Evolutionary conservation across 106 monocot species (phyloP).

Genomic region (Dendrobium chrysotoxum): DNA sequence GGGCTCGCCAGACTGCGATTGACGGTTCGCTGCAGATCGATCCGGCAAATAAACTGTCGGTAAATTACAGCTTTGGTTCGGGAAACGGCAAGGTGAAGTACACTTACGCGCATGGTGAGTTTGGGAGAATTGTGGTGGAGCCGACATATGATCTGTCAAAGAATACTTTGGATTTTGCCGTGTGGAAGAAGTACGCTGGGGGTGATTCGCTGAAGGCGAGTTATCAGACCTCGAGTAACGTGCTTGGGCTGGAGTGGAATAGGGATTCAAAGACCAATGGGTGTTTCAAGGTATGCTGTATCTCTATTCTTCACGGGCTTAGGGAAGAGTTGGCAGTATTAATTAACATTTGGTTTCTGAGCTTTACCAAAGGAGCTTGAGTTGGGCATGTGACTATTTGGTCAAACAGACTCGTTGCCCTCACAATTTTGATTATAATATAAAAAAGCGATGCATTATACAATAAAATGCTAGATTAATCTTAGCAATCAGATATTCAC

Average conservation of each 20-base stretch:
- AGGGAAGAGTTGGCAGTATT: background rate
- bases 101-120: constrained; percentile 58
- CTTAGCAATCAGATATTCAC: too few species aligned
- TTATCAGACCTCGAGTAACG: constrained; percentile 57
- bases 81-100: constrained; percentile 70
- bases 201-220: constrained; percentile 58
- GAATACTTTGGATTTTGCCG: constrained; percentile 67
- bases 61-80: constrained; percentile 44
- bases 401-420: too few species aligned
- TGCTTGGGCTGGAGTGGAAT: constrained; percentile 76
- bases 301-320: background rate
- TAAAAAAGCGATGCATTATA: too few species aligned
- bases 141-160: constrained; percentile 69
- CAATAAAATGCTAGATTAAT: too few species aligned
- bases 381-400: background rate
- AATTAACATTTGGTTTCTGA: background rate
- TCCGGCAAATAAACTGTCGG: constrained; percentile 66
- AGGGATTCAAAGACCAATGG: constrained; percentile 72
- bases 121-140: constrained; percentile 55
- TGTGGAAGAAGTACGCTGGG: constrained; percentile 51
- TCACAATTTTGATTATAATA: too few species aligned
- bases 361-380: background rate
- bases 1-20: constrained; percentile 44
- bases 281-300: constrained; percentile 61
- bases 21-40: constrained; percentile 60